Base-by-base conservation (phyloP, 2,329 filamentous ascomycete species). In the Onygena corvina region DNA sequence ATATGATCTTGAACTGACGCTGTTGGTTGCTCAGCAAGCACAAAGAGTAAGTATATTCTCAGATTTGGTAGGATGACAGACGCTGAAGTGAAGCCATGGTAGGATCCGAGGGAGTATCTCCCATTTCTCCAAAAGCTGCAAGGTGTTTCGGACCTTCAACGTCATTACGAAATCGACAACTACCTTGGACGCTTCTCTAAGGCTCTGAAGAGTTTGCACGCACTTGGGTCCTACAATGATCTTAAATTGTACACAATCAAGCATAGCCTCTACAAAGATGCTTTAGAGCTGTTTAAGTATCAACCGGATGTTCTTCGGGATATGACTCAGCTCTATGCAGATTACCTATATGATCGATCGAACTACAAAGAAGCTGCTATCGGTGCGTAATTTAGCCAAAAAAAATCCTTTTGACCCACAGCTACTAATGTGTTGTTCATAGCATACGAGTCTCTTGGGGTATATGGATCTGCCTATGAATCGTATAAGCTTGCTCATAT, bases 1-100 rank as follows among this genome's bases (percentile, higher is more conserved):
- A 2, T 98, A 98, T 63, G 82, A 96, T 60, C 77, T 98, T 2
- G 87, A 94, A 8, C 78, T 98, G 5, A 83, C 90, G 2, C 74
- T 98, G 8, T 73, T 95, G 4, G 86, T 98, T 9, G 92, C 92
- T 0, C 92, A 98, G 61, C 89, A 95, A 62, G 92, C 89, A 0
- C 92, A 98, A 66, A 86, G 90, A 63, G 72, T 73, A 63, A 52
- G 58, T 31, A 18, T 29, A 47, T 16, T 12, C 21, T 46, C 40
- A 21, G 42, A 25, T 30, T 30, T 6, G 30, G 27, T 23, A 40
- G 21, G 27, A 29, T 42, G n/a, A 46, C 11, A 30, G 23, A n/a
- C 11, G 20, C 25, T 3, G 50, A 12, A 20, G 40, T 53, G 12
- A 53, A 27, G 11, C 3, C 2, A 2, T 27, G 14, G 9, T 31